Base-by-base conservation (phyloP, 176 grass and related monocot genomes). In the Carex kokanica region DNA sequence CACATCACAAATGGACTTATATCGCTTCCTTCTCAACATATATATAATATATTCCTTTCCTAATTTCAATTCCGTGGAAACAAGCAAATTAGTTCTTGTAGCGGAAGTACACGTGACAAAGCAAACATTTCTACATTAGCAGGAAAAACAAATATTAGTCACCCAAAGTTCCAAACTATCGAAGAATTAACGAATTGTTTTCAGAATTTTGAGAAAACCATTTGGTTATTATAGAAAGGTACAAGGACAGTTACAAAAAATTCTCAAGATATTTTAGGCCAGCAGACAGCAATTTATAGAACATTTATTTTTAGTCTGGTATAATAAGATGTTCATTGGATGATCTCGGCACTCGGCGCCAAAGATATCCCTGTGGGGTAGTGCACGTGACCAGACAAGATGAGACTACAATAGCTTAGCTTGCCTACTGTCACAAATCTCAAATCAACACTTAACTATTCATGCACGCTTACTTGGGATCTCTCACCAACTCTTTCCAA, bases 371-470 rank as follows among this genome's bases (percentile, higher is more conserved):
- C 2, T 51, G 54, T 45, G 79, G 34, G 55, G 23, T 34, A 25
- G 34, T 80, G 57, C 79, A 81, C 79, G 56, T 64, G 79, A 65
- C 36, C 60, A 24, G 57, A 81, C 79, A 65, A 60, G n/a, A 81
- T 81, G 11, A 81, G 79, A 81, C 79, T 65, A 81, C 79, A 51
- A 64, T 45, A 24, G 8, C 59, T 49, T 47, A 25, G 41, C 78
- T 79, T 60, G 77, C 24, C 14, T 12, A 10, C 27, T 52, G 70
- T 74, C 43, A 51, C 45, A 74, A 52, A 51, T 74, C 70, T 74
- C 43, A 74, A 74, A 23, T 15, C 43, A 74, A 27, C 70, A 52
- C 41, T 73, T 49, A 13, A 47, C 49, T 49, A 73, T 73, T 73
- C 70, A 51, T 74, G 20, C 70, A 52, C 20, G 43, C 10, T 25